Evolutionary conservation across 768 basidiomycete species (phyloP).

Genomic region (Lactarius sp.): DNA sequence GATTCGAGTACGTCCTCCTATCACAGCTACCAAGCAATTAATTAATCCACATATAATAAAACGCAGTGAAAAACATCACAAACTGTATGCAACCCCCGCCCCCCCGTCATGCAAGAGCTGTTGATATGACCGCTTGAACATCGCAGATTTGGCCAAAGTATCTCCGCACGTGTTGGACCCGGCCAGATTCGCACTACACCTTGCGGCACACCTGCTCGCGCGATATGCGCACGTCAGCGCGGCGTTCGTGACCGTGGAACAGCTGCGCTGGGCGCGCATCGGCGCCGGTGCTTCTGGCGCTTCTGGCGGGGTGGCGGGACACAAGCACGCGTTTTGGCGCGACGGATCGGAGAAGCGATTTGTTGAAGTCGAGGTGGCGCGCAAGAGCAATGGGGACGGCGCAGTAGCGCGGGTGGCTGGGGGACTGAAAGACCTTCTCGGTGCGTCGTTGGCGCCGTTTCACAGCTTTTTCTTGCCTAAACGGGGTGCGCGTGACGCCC

Average conservation of each 20-base stretch:
- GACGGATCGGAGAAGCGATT: conserved; percentile 89
- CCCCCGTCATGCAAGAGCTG: no score
- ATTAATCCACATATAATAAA: background rate
- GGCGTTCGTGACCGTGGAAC: conserved; percentile 65
- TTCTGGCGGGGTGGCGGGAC: conserved; percentile 38
- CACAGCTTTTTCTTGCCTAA: background rate
- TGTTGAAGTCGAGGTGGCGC: conserved; percentile 49
- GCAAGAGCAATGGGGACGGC: background rate
- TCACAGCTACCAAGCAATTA: background rate
- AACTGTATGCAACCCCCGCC: conserved; percentile 31
- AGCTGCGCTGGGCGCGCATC: conserved; percentile 83
- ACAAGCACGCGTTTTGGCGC: conserved; percentile 77
- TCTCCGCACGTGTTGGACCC: conserved; percentile 83
- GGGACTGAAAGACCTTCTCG: conserved; percentile 74
- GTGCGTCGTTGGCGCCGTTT: conserved; percentile 39
- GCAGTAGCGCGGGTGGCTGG: conserved; percentile 28
- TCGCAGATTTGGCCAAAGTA: conserved; percentile 74
- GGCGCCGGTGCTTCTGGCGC: conserved; percentile 35
- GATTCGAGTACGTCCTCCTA: conserved; percentile 53
- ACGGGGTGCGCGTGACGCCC: no score
- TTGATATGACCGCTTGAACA: no score
- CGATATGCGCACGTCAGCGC: conserved; percentile 75
- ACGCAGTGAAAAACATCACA: conserved; percentile 38
- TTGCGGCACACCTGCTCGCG: conserved; percentile 76
- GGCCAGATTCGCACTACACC: conserved; percentile 82